Evolutionary conservation across 441 rosid genomes (phyloP).

Genomic region (Gossypium davidsonii): DNA sequence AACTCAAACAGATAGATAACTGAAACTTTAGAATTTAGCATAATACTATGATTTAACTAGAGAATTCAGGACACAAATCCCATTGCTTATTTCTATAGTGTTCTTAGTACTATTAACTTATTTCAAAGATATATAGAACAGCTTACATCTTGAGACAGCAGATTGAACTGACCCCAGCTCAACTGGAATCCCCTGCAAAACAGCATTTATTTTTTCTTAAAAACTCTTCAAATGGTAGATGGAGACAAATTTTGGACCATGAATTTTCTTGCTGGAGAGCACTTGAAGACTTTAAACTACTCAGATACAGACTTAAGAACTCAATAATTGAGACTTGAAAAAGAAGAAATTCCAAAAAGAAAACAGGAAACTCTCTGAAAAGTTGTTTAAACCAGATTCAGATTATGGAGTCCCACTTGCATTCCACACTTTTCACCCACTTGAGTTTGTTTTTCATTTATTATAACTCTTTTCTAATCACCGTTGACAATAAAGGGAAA

Average conservation of each 20-base stretch:
- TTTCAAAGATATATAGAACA: neutral
- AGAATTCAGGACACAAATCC: neutral
- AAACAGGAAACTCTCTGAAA: neutral
- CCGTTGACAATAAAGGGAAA: neutral
- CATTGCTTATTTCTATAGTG: neutral
- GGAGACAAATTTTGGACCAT: constrained; percentile 11
- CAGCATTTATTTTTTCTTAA: constrained; percentile 1
- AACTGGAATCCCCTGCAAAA: neutral
- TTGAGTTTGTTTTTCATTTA: neutral
- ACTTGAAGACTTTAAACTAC: constrained; percentile 5
- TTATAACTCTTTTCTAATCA: neutral
- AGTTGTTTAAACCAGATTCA: neutral
- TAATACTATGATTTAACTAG: neutral
- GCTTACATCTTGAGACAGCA: constrained; percentile 15
- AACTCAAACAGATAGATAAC: neutral
- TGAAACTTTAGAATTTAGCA: neutral
- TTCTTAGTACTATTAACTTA: neutral
- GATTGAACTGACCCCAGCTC: constrained; percentile 10
- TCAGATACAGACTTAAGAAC: constrained; percentile 14
- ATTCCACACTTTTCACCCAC: neutral
- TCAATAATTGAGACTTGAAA: constrained; percentile 24
- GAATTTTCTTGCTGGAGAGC: constrained; percentile 14
- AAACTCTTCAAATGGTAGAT: constrained; percentile 10
- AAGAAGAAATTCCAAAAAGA: constrained; percentile 20
- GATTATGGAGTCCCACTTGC: neutral